Conservation (phyloP, 1,139 yeast species). For the Taphrina communis region DNA sequence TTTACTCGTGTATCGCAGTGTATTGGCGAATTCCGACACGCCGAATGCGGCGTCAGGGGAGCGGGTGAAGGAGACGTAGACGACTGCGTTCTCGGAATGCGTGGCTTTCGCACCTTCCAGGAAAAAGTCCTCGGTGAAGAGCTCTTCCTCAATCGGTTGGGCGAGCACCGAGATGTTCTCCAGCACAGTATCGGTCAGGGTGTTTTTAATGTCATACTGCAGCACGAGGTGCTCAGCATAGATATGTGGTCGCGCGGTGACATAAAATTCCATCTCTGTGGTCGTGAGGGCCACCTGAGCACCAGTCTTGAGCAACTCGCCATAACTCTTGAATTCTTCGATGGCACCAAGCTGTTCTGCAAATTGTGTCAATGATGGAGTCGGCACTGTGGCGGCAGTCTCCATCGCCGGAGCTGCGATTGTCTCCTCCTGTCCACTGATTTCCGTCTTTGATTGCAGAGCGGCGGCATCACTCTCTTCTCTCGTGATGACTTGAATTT, state of each 20-base stretch:
- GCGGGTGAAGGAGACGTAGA: conserved; percentile 76
- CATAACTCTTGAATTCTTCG: conserved; percentile 74
- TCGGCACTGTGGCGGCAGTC: conserved; percentile 45
- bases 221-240: conserved; percentile 77
- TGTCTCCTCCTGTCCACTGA: conserved; percentile 46
- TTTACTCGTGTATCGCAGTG: conserved; percentile 74
- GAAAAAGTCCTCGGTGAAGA: conserved; percentile 70
- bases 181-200: conserved; percentile 75
- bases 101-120: conserved; percentile 73
- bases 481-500: conserved; percentile 66
- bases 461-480: conserved; percentile 71
- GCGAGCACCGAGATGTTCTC: conserved; percentile 79
- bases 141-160: conserved; percentile 60
- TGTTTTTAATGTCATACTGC: conserved; percentile 79
- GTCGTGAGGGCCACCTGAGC: conserved; percentile 73
- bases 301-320: conserved; percentile 76
- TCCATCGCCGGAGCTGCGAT: conserved; percentile 44
- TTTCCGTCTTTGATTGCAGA: conserved; percentile 60
- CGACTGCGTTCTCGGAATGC: conserved; percentile 74
- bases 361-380: conserved; percentile 63
- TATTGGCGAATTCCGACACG: conserved; percentile 67
- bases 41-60: conserved; percentile 56
- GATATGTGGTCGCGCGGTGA: conserved; percentile 79
- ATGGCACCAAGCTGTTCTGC: conserved; percentile 69
- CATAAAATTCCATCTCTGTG: conserved; percentile 90